A percentile compares a stretch with the other conserved stretches of the same genome.
phyloP scores from a whole-genome alignment of 2,329 filamentous ascomycete species.

The Paracoccidioides brasiliensis region DNA sequence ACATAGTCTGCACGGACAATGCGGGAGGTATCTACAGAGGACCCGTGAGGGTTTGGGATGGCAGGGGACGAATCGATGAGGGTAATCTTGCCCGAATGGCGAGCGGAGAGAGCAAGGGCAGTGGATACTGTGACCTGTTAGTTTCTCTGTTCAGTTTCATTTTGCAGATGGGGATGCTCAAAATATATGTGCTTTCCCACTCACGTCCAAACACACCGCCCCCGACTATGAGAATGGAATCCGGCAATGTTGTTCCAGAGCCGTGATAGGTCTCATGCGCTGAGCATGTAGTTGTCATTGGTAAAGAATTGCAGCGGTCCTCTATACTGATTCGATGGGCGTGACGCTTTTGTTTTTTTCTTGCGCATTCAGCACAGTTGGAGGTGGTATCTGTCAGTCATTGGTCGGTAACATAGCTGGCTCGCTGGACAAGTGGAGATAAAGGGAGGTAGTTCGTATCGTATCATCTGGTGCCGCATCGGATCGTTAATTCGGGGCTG shows the following conservation, averaged over 20 bases:
- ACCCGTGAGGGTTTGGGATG: conserved; percentile 46
- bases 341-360: background rate
- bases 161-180: background rate
- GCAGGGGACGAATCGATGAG: conserved; percentile 42
- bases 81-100: conserved; percentile 41
- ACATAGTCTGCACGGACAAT: conserved; percentile 68
- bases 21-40: conserved; percentile 47
- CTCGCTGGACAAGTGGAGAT: conserved; percentile 1
- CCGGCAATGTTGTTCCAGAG: conserved; percentile 17
- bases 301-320: background rate
- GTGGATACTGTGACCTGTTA: conserved; percentile 38
- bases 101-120: conserved; percentile 55
- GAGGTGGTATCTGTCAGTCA: background rate
- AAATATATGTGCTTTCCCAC: conserved; percentile 11
- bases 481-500: background rate
- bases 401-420: background rate
- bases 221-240: conserved; percentile 30
- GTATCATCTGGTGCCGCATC: background rate
- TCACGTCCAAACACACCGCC: conserved; percentile 33
- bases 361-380: background rate
- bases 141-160: background rate
- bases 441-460: background rate
- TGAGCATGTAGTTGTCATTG: background rate
- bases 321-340: background rate
- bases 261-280: background rate